Evolutionary conservation across 2,329 filamentous ascomycete species (phyloP), one percentile per base, ranked within the genome.

Genomic region (Sporothrix dimorphospora): DNA sequence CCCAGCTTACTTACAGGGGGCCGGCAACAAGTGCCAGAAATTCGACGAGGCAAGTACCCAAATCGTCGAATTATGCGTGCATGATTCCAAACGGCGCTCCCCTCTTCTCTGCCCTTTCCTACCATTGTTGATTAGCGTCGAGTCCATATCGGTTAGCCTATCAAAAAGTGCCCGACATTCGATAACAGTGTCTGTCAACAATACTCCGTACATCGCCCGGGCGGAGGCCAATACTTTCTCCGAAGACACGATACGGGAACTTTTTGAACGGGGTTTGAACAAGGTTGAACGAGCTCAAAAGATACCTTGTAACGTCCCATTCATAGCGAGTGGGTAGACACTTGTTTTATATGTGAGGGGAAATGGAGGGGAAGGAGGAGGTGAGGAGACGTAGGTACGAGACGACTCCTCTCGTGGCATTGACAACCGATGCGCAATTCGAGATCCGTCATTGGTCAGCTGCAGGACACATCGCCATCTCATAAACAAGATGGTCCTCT

Each of bases 271-370:
- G 42, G 3, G 9, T 9, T 27, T 21, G 21, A 21, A 55, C 11
- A 21, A 2, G 7, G n/a, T n/a, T n/a, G n/a, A n/a, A n/a, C n/a
- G n/a, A n/a, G n/a, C n/a, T 9, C 16, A 9, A 38, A 38, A n/a
- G 24, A 59, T 42, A 27, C n/a, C 59, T 42, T 63, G 59, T 63
- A 63, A 63, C 59, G 59, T 63, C 59, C 38, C 59, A 63, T 63
- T 11, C 34, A 12, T 42, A 11, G 34, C 11, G 7, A 14, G 38
- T 63, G 38, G 38, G 21, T 24, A 9, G 59, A 27, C 34, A 38
- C 34, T 63, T 63, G n/a, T 42, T 42, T 42, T 21, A 24, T 42
- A 24, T 24, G 1, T 16, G 34, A 24, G n/a, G 19, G 1, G 9
- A n/a, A n/a, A 16, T 19, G 1, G 34, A 34, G 8, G 9, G 12